Conservation (phyloP, 495 filamentous ascomycete genomes). For the Aspergillus nidulans region DNA sequence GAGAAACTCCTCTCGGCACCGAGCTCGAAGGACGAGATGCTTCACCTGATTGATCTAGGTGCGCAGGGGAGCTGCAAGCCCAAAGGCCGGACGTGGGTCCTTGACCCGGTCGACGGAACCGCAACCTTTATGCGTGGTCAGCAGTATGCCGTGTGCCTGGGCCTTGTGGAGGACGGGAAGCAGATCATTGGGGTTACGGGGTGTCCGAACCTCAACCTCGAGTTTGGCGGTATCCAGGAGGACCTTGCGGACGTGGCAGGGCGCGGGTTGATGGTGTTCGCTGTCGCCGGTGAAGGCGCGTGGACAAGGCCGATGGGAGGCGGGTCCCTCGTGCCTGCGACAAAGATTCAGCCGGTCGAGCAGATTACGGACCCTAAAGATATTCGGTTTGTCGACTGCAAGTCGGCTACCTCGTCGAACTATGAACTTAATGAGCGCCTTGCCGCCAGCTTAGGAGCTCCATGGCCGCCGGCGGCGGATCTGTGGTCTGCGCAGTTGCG, state of each 20-base stretch:
- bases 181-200: slow-evolving; percentile 51
- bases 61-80: slow-evolving; percentile 38
- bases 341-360: slow-evolving; percentile 27
- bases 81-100: slow-evolving; percentile 53
- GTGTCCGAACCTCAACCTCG: slow-evolving; percentile 50
- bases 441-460: slow-evolving; percentile 41
- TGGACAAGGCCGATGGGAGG: slow-evolving; percentile 45
- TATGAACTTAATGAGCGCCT: slow-evolving; percentile 43
- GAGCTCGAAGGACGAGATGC: slow-evolving; percentile 49
- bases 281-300: slow-evolving; percentile 52
- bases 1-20: slow-evolving; percentile 40
- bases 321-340: slow-evolving; percentile 29
- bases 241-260: slow-evolving; percentile 45
- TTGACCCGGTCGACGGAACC: slow-evolving; percentile 72
- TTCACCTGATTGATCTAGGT: slow-evolving; percentile 59
- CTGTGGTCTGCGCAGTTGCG: slow-evolving; percentile 62
- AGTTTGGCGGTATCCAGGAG: slow-evolving; percentile 38
- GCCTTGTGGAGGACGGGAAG: slow-evolving; percentile 45
- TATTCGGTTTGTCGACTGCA: slow-evolving; percentile 47
- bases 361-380: slow-evolving; percentile 29
- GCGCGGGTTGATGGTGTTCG: slow-evolving; percentile 52
- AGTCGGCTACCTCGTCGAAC: slow-evolving; percentile 36
- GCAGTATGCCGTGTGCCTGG: slow-evolving; percentile 62
- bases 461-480: slow-evolving; percentile 48
- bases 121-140: slow-evolving; percentile 58